Base-by-base conservation (phyloP, 805 yeast genomes). In the Lachancea lanzarotensis region DNA sequence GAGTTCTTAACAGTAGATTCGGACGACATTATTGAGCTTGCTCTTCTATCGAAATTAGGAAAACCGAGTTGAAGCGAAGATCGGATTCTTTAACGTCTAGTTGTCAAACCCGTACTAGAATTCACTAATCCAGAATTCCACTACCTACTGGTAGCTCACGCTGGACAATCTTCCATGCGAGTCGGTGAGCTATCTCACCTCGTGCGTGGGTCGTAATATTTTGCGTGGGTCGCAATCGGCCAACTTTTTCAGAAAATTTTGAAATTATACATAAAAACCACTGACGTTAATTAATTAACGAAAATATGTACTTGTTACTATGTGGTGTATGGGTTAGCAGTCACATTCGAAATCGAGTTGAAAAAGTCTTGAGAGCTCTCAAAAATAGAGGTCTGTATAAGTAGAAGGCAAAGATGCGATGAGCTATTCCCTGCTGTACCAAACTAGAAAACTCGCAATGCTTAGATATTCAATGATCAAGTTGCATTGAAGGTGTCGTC, bases 1-100 rank as follows among this genome's bases (percentile, higher is more conserved):
- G 95, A 79, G 72, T 95, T 86, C 79, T 87, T 84, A 74, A 93
- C 93, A 71, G 84, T 74, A 70, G 88, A 71, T 67, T 74, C 75
- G 58, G 79, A 66, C 64, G 86, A 79, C 86, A 81, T 79, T 67
- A 64, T 67, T 61, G 47, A 40, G 37, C 45, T 47, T 47, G 44
- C 40, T 47, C 45, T 47, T 46, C 49, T 40, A 33, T 30, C 33
- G 43, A 35, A 27, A 35, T 42, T 20, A 31, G 31, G 40, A 18
- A 30, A 8, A n/a, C 31, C 31, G 13, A 29, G 31, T 18, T 17
- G 17, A 12, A 22, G 16, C 32, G 18, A 31, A 10, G n/a, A 9
- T 35, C n/a, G 17, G 20, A 35, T 15, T 12, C n/a, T 26, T 31
- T 20, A 30, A 17, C 35, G 15, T 13, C 45, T 2, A 19, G 16